These are phyloP conservation scores for Holtermannia corniformis DNA, from an alignment of 768 basidiomycete genomes.

Conservation along the genomic window DNA sequence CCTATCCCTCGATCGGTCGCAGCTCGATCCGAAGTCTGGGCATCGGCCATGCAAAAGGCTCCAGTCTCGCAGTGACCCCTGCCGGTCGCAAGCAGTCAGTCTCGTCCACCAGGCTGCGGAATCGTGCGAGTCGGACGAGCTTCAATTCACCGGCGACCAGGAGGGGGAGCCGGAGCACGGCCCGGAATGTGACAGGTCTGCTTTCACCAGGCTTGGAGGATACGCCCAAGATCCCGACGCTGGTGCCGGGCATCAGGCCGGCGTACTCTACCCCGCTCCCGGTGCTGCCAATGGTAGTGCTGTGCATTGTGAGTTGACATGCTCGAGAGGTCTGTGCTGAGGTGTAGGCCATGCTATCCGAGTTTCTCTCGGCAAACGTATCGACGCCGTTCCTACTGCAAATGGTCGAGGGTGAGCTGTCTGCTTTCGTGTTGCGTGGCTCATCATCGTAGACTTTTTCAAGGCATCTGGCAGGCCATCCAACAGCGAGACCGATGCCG, in stretches of 20 bases:
- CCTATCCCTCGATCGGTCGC: conserved; percentile 7
- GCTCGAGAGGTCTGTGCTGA: neutral
- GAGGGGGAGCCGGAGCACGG: neutral
- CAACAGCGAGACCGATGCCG: conserved; percentile 63
- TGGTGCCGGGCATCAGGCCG: conserved; percentile 38
- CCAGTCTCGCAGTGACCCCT: neutral
- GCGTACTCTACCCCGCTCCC: conserved; percentile 64
- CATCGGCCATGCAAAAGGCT: conserved; percentile 5
- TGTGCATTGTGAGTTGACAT: conserved; percentile 65
- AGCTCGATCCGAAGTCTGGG: conserved; percentile 12
- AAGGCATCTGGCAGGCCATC: conserved; percentile 44
- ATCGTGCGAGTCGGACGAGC: conserved; percentile 2
- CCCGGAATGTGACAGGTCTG: neutral
- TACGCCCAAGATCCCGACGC: conserved; percentile 27
- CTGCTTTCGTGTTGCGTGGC: conserved; percentile 5
- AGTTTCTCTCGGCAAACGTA: conserved; percentile 87
- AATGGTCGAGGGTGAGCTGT: conserved; percentile 69
- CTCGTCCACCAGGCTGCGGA: neutral
- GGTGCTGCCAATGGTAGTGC: conserved; percentile 73
- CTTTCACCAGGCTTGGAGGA: conserved; percentile 1
- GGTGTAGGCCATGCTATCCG: conserved; percentile 76
- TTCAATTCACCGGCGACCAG: neutral
- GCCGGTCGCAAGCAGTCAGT: neutral
- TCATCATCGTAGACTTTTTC: conserved; percentile 31
- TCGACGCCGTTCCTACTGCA: conserved; percentile 84